Conservation (phyloP, 2,329 filamentous ascomycete genomes). For the Aquanectria penicillioides region DNA sequence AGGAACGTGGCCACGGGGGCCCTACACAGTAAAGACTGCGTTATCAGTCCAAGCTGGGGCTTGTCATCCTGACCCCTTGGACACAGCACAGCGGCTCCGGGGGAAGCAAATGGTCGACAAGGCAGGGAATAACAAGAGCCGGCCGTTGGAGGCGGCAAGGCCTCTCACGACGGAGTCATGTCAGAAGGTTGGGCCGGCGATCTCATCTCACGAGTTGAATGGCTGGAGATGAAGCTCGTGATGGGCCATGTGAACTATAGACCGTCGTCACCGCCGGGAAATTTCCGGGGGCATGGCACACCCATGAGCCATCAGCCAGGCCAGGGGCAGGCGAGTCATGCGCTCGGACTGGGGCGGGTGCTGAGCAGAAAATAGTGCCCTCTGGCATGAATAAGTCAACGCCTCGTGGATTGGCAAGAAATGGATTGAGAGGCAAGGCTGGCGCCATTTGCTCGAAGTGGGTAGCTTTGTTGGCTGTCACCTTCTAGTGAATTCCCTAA, state of each 20-base stretch:
- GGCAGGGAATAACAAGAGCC: background rate
- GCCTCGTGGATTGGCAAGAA: background rate
- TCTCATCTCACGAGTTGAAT: background rate
- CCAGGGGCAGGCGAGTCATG: conserved; percentile 21
- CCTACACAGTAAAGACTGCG: background rate
- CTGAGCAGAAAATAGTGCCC: background rate
- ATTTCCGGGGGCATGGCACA: conserved; percentile 13
- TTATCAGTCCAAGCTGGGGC: conserved; percentile 3
- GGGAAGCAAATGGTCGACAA: background rate
- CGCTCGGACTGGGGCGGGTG: background rate
- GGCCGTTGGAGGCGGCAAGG: background rate
- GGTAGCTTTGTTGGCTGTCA: background rate
- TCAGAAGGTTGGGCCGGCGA: too few species aligned
- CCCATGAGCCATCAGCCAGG: background rate
- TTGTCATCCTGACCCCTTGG: background rate
- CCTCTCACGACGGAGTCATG: background rate
- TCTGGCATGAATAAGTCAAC: background rate
- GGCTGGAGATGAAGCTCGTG: conserved; percentile 9
- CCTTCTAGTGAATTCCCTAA: conserved; percentile 2
- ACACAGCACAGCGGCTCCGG: background rate
- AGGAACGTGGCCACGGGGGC: conserved; percentile 9
- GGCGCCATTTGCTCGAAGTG: conserved; percentile 1
- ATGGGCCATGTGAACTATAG: background rate
- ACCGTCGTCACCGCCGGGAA: conserved; percentile 22
- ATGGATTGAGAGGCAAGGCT: background rate